A percentile compares a stretch with the other conserved stretches of the same genome.
phyloP scores from a whole-genome alignment of 2,329 filamentous ascomycete species.

The Nigrospora oryzae region DNA sequence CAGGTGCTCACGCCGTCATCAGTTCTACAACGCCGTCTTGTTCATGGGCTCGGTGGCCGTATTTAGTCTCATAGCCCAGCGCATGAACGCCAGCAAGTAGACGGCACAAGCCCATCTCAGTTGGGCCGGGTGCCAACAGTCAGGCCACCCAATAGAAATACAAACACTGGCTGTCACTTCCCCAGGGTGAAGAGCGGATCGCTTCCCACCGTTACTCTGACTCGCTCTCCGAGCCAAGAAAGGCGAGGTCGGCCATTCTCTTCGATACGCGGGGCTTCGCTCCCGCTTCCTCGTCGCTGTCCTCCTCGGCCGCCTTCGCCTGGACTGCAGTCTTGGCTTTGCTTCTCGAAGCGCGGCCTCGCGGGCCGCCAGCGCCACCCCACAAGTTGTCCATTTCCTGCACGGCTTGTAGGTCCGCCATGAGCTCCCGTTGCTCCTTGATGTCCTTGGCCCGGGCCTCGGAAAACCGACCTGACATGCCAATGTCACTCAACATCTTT shows the following conservation, averaged over 20 bases:
- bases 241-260: slow-evolving; percentile 47
- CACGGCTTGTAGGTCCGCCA: slow-evolving; percentile 76
- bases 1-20: slow-evolving; percentile 4
- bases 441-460: slow-evolving; percentile 78
- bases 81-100: slow-evolving; percentile 49
- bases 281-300: slow-evolving; percentile 15
- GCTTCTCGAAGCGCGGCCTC: slow-evolving; percentile 32
- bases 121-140: neutral
- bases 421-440: slow-evolving; percentile 77
- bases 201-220: slow-evolving; percentile 33
- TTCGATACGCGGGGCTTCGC: slow-evolving; percentile 30
- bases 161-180: neutral
- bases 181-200: neutral
- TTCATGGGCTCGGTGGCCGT: slow-evolving; percentile 95
- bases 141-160: neutral
- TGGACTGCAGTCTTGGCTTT: slow-evolving; percentile 27
- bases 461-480: slow-evolving; percentile 86
- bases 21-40: slow-evolving; percentile 97
- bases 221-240: slow-evolving; percentile 63
- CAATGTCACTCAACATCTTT: slow-evolving; percentile 67
- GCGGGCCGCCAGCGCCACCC: slow-evolving; percentile 54
- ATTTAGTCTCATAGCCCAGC: slow-evolving; percentile 88
- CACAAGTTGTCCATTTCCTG: slow-evolving; percentile 73
- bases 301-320: slow-evolving; percentile 23
- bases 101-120: neutral